Percentiles rank a stretch among this genome's conserved stretches.
These are phyloP conservation scores for Tylopilus sp. DNA, from an alignment of 768 basidiomycete genomes.

Conservation along the genomic window DNA sequence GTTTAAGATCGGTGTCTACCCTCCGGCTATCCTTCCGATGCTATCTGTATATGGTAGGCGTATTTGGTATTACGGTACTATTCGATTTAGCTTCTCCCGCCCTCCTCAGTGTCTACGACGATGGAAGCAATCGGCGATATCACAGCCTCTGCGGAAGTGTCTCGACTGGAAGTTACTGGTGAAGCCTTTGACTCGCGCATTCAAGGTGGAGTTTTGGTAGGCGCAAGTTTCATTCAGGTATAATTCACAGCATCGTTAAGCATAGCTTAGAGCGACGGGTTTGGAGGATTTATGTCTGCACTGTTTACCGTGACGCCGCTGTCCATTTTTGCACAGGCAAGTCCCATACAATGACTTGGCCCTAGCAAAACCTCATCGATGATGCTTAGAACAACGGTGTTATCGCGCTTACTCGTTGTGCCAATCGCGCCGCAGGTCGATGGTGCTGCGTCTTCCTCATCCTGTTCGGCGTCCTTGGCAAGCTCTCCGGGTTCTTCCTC, in stretches of 20 bases:
- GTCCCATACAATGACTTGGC: neutral
- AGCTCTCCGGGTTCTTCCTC: slow-evolving; percentile 80
- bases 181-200: slow-evolving; percentile 77
- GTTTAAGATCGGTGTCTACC: slow-evolving; percentile 75
- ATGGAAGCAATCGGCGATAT: slow-evolving; percentile 89
- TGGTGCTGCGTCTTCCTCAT: slow-evolving; percentile 81
- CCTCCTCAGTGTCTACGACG: slow-evolving; percentile 53
- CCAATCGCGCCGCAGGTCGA: slow-evolving; percentile 72
- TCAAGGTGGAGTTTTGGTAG: slow-evolving; percentile 74
- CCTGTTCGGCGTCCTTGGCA: slow-evolving; percentile 76
- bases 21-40: slow-evolving; percentile 63
- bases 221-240: slow-evolving; percentile 7
- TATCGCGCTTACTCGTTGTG: slow-evolving; percentile 81
- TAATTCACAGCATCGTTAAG: neutral
- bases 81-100: slow-evolving; percentile 1
- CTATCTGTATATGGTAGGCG: slow-evolving; percentile 52
- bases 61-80: neutral
- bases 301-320: slow-evolving; percentile 80
- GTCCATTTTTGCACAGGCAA: slow-evolving; percentile 69
- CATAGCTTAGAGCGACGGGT: slow-evolving; percentile 58
- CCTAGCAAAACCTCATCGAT: neutral
- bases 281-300: slow-evolving; percentile 76
- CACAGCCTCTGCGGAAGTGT: slow-evolving; percentile 80
- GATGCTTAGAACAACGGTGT: slow-evolving; percentile 68
- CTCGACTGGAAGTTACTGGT: slow-evolving; percentile 68